These are phyloP conservation scores for Nepenthes alata DNA, from an alignment of 179 eudicot genomes.

Conservation along the genomic window DNA sequence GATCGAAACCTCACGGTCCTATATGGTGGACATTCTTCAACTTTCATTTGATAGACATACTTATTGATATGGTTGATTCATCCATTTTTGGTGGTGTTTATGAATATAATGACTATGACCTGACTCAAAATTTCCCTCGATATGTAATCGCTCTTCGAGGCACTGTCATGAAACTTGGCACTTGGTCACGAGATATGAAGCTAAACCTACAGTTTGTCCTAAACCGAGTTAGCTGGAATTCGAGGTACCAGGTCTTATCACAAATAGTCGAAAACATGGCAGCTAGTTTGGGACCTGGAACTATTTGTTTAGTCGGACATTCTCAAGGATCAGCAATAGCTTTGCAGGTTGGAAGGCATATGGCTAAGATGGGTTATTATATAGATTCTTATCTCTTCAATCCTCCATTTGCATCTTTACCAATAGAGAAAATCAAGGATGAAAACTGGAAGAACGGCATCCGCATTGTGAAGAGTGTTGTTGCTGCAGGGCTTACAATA, in stretches of 20 bases:
- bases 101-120: constrained; percentile 10
- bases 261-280: constrained; percentile 37
- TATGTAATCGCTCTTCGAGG: constrained; percentile 75
- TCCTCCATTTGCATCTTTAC: constrained; percentile 59
- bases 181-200: constrained; percentile 44
- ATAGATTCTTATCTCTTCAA: constrained; percentile 64
- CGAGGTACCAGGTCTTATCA: constrained; percentile 47
- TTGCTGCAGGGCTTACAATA: constrained; percentile 57
- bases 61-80: constrained; percentile 41
- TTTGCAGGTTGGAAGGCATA: constrained; percentile 53
- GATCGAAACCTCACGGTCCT: constrained; percentile 47
- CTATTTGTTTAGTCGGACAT: constrained; percentile 70
- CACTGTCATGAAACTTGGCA: constrained; percentile 55
- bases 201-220: constrained; percentile 44
- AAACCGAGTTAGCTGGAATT: constrained; percentile 45
- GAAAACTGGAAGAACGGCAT: constrained; percentile 40
- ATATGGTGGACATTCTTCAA: constrained; percentile 65
- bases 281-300: constrained; percentile 31
- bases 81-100: constrained; percentile 66
- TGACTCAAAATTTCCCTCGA: constrained; percentile 22
- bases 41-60: constrained; percentile 30
- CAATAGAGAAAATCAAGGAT: constrained; percentile 48
- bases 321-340: constrained; percentile 81
- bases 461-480: constrained; percentile 46
- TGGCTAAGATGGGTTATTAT: constrained; percentile 41